Percentiles rank a stretch among this genome's conserved stretches.
These are phyloP conservation scores for Ustilago shanxiensis DNA, from an alignment of 1,284 basidiomycete genomes.

Conservation along the genomic window DNA sequence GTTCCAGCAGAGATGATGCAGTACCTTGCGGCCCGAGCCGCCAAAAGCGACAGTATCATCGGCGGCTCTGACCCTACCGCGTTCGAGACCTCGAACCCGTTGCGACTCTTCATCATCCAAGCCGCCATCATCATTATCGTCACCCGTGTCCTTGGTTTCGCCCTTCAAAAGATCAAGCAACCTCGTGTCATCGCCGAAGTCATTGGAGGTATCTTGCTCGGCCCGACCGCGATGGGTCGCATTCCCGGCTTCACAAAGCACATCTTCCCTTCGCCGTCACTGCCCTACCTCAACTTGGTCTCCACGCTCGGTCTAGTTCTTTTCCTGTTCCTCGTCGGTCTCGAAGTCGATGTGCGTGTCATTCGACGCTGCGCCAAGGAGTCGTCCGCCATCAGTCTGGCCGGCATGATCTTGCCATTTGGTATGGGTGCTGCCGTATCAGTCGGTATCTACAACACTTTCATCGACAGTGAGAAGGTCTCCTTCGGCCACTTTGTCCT, in stretches of 20 bases:
- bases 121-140: conserved; percentile 75
- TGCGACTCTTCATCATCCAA: conserved; percentile 87
- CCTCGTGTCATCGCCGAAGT: conserved; percentile 90
- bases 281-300: conserved; percentile 84
- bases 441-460: conserved; percentile 82
- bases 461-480: conserved; percentile 77
- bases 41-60: conserved; percentile 72
- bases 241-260: conserved; percentile 65
- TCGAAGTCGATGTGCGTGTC: conserved; percentile 86
- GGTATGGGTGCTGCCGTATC: conserved; percentile 86
- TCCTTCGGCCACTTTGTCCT: conserved; percentile 90
- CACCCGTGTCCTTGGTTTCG: conserved; percentile 78
- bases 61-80: conserved; percentile 77
- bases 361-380: conserved; percentile 74
- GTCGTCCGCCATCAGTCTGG: conserved; percentile 73
- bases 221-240: conserved; percentile 64
- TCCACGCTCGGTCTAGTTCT: conserved; percentile 83
- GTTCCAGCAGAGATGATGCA: conserved; percentile 18
- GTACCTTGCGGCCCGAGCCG: conserved; percentile 44
- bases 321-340: conserved; percentile 85
- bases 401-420: conserved; percentile 83
- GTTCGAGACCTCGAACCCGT: conserved; percentile 78
- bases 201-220: conserved; percentile 82
- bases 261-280: conserved; percentile 72
- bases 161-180: conserved; percentile 79